Percentiles rank a stretch among this genome's conserved stretches.
These are phyloP conservation scores for Ceratobasidium sp. DNA, from an alignment of 1,284 basidiomycete genomes.

Conservation along the genomic window DNA sequence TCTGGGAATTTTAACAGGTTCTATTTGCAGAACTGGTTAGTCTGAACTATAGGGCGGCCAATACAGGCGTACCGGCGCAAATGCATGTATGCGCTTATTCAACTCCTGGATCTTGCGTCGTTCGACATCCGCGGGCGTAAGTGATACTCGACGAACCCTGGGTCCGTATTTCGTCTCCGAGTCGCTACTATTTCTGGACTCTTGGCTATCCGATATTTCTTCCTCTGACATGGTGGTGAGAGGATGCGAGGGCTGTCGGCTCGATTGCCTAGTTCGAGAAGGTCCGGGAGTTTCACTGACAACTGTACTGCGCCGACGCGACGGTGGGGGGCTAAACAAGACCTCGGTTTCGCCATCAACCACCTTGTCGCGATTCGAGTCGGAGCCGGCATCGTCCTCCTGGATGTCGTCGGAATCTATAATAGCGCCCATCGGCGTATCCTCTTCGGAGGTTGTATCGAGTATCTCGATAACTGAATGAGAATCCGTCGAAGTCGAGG, in stretches of 20 bases:
- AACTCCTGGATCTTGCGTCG: background rate
- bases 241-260: background rate
- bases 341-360: background rate
- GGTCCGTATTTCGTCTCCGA: constrained; percentile 22
- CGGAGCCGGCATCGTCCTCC: background rate
- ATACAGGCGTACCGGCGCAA: constrained; percentile 2
- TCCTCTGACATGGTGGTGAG: constrained; percentile 1
- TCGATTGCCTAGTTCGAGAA: background rate
- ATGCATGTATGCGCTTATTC: background rate
- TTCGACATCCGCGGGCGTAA: background rate
- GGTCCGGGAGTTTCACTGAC: background rate
- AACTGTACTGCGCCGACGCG: no score
- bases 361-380: no score
- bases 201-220: constrained; percentile 13
- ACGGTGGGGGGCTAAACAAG: no score
- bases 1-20: background rate
- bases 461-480: background rate
- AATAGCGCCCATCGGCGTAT: no score
- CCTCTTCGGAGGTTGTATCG: background rate
- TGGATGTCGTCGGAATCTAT: background rate
- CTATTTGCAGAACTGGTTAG: background rate
- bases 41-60: background rate
- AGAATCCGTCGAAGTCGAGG: background rate
- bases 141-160: background rate
- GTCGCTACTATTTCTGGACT: constrained; percentile 20